Conservation (phyloP, 371 early-diverging fungal genomes). For the Synchytrium microbalum region DNA sequence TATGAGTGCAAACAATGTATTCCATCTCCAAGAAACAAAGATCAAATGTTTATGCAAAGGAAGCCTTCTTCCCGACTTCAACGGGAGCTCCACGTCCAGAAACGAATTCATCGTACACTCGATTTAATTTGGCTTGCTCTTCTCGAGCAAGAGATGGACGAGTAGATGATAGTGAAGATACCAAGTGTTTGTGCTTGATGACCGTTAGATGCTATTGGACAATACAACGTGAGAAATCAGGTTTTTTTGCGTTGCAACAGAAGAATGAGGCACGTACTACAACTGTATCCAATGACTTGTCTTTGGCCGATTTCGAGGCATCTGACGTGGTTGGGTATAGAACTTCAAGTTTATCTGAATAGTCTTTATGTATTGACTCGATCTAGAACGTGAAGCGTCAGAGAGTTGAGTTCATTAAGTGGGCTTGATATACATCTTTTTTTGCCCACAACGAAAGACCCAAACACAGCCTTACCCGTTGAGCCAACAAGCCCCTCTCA, state of each 20-base stretch:
- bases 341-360: conserved; percentile 3
- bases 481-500: conserved; percentile 52
- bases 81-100: conserved; percentile 7
- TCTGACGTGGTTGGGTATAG: not conserved
- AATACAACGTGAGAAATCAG: no score
- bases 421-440: no score
- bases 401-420: no score
- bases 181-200: conserved; percentile 40
- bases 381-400: not conserved
- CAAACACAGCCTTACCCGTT: conserved; percentile 37
- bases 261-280: no score
- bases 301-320: no score
- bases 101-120: conserved; percentile 38
- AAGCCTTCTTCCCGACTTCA: conserved; percentile 12
- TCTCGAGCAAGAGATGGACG: conserved; percentile 58
- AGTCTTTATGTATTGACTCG: conserved; percentile 22
- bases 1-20: no score
- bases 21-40: no score
- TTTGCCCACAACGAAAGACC: not conserved
- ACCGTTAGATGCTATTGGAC: conserved; percentile 35
- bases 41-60: conserved; percentile 15
- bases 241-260: no score
- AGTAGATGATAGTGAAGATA: conserved; percentile 49
- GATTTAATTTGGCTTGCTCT: conserved; percentile 46
- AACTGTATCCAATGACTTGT: no score